Evolutionary conservation across 108 stramenopile species (phyloP).

Genomic region (Cyclostephanos tholiformis): DNA sequence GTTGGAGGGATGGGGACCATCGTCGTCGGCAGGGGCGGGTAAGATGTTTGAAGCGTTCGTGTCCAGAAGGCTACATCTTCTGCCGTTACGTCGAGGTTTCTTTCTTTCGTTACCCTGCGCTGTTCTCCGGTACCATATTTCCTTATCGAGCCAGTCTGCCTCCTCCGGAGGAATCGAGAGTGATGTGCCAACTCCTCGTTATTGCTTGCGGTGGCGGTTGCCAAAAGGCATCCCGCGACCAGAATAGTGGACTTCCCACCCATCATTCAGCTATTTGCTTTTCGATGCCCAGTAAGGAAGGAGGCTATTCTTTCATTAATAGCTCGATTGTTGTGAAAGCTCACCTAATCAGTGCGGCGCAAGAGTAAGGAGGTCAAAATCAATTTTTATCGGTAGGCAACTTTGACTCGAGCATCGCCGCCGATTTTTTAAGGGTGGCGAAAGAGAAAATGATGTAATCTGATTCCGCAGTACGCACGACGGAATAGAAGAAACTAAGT

Average conservation of each 20-base stretch:
- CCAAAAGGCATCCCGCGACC: slow-evolving; percentile 9
- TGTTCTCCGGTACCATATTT: background rate
- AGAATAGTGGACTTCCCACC: background rate
- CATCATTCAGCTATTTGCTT: background rate
- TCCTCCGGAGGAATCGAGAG: slow-evolving; percentile 16
- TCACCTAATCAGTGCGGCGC: too few relatives aligned
- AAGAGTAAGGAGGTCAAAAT: too few relatives aligned
- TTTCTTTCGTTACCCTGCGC: background rate
- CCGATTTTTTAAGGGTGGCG: too few relatives aligned
- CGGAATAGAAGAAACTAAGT: too few relatives aligned
- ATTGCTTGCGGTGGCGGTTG: background rate
- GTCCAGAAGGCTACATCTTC: slow-evolving; percentile 42
- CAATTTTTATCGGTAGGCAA: too few relatives aligned
- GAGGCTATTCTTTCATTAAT: too few relatives aligned
- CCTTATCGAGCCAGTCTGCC: background rate
- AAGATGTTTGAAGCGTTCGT: slow-evolving; percentile 24
- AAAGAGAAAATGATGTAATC: too few relatives aligned
- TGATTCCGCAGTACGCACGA: too few relatives aligned
- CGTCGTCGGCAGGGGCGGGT: slow-evolving; percentile 8
- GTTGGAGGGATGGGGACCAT: background rate
- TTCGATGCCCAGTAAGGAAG: too few relatives aligned
- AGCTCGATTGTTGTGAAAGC: too few relatives aligned
- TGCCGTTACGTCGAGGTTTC: background rate
- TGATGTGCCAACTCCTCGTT: background rate
- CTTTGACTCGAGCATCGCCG: too few relatives aligned